Evolutionary conservation across 805 yeast species (phyloP).

Genomic region (Kazachstania taianensis): DNA sequence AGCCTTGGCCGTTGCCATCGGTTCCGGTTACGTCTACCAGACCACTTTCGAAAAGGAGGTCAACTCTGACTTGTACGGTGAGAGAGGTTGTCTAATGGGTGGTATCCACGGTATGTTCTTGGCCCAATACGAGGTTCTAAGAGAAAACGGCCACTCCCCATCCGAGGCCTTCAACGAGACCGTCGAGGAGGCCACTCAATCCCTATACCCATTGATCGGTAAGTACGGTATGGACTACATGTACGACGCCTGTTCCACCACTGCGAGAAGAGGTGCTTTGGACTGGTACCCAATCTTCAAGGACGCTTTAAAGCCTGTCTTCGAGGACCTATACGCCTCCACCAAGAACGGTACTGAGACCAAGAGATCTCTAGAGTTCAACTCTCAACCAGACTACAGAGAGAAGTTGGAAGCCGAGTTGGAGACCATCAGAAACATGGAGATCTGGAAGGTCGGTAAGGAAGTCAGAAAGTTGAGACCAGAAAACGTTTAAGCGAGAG

Average conservation of each 20-base stretch:
- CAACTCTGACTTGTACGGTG: slow-evolving; percentile 98
- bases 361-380: slow-evolving; percentile 94
- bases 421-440: slow-evolving; percentile 88
- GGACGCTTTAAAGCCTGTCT: slow-evolving; percentile 97
- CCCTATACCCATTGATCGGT: slow-evolving; percentile 97
- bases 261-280: slow-evolving; percentile 99
- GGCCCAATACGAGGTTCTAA: slow-evolving; percentile 98
- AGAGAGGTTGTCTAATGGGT: slow-evolving; percentile 99
- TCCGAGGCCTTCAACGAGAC: slow-evolving; percentile 99
- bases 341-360: slow-evolving; percentile 96
- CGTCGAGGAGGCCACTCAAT: slow-evolving; percentile 99
- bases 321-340: slow-evolving; percentile 89
- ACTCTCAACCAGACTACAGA: slow-evolving; percentile 97
- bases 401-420: slow-evolving; percentile 91
- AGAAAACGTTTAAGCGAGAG: slow-evolving; percentile 69
- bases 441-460: slow-evolving; percentile 99
- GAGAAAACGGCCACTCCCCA: slow-evolving; percentile 99
- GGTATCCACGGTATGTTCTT: slow-evolving; percentile 99
- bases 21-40: slow-evolving; percentile 99
- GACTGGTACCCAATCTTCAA: slow-evolving; percentile 99
- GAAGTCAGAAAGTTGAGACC: slow-evolving; percentile 99
- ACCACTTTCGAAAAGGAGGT: slow-evolving; percentile 99
- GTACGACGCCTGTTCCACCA: slow-evolving; percentile 99
- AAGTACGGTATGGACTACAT: slow-evolving; percentile 99
- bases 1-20: slow-evolving; percentile 97